Evolutionary conservation across 1,284 basidiomycete species (phyloP), one percentile per base, ranked within the genome.

Genomic region (Cryptococcus sp.): DNA sequence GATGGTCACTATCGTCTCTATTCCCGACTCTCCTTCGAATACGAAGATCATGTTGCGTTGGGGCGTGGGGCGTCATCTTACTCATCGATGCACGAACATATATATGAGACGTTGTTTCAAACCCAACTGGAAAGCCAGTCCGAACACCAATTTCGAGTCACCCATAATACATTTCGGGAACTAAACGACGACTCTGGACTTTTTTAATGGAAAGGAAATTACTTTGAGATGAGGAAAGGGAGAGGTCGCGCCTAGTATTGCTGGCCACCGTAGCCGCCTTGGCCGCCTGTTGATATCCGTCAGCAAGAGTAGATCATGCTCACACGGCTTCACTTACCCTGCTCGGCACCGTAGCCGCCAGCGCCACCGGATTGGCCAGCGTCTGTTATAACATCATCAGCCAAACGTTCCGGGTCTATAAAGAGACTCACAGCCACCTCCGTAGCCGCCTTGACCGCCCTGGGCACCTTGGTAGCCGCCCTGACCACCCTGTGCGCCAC

Each of bases 401-500:
- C 35, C 31, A 20, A 20, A 11, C 39, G 15, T 15, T 19, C n/a
- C 11, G 5, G 2, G n/a, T 20, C 16, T 22, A n/a, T 19, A 41
- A 40, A 53, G 22, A 17, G 22, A 41, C 25, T 41, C n/a, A 25
- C 17, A 38, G 16, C 42, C 52, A 47, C 52, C 31, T 23, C 44
- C 42, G 42, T 27, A 42, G 27, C 42, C 15, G 50, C 53, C 53
- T 22, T 45, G 44, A 23, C 35, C 45, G 44, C 40, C 44, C 47
- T 48, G 38, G 40, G 27, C 46, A 53, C 55, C 55, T 38, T 41
- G 42, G 31, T 52, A 51, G 56, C 56, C 56, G 20, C 50, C 50
- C 47, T 57, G 56, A 19, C 27, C 22, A 48, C 56, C 53, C 23
- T 55, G 58, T 17, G 25, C 48, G 44, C 73, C 69, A 47, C 65